A percentile compares a stretch with the other conserved stretches of the same genome.
phyloP scores from a whole-genome alignment of 2,329 filamentous ascomycete species.

The Fusarium longipes region DNA sequence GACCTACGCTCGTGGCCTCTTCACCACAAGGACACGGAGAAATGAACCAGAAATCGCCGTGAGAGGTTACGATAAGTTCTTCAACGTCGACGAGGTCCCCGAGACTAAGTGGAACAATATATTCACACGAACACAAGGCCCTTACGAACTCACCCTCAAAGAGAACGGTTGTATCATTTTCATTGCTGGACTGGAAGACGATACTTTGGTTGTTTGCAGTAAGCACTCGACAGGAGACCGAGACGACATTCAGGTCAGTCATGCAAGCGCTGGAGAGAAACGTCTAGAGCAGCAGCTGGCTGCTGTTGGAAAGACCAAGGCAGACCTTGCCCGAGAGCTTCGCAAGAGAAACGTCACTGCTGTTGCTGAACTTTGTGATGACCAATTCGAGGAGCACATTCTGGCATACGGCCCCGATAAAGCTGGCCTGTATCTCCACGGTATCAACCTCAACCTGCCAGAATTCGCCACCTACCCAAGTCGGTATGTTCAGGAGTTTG shows the following conservation, averaged over 20 bases:
- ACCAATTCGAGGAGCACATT: constrained; percentile 96
- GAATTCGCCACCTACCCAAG: constrained; percentile 90
- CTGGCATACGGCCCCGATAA: constrained; percentile 85
- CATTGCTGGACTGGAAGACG: constrained; percentile 89
- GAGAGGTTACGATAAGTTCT: constrained; percentile 98
- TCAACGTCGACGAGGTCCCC: constrained; percentile 86
- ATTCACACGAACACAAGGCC: constrained; percentile 78
- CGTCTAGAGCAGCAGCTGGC: constrained; percentile 85
- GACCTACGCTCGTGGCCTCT: constrained; percentile 92
- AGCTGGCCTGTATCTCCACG: constrained; percentile 93
- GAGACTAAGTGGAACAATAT: constrained; percentile 88
- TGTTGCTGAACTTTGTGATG: constrained; percentile 95
- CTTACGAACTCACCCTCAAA: constrained; percentile 96
- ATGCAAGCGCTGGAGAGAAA: constrained; percentile 83
- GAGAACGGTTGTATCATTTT: constrained; percentile 99
- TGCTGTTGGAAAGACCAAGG: constrained; percentile 79
- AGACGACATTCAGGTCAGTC: constrained; percentile 77
- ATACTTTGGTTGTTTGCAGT: constrained; percentile 93
- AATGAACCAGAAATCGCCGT: constrained; percentile 81
- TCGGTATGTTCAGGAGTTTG: constrained; percentile 86
- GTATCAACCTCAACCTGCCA: constrained; percentile 95
- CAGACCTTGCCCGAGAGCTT: constrained; percentile 81
- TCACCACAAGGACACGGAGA: constrained; percentile 78
- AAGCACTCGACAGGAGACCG: constrained; percentile 94
- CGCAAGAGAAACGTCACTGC: constrained; percentile 88